Conservation (phyloP, 352 stramenopile species). For the Globisporangium parvum region DNA sequence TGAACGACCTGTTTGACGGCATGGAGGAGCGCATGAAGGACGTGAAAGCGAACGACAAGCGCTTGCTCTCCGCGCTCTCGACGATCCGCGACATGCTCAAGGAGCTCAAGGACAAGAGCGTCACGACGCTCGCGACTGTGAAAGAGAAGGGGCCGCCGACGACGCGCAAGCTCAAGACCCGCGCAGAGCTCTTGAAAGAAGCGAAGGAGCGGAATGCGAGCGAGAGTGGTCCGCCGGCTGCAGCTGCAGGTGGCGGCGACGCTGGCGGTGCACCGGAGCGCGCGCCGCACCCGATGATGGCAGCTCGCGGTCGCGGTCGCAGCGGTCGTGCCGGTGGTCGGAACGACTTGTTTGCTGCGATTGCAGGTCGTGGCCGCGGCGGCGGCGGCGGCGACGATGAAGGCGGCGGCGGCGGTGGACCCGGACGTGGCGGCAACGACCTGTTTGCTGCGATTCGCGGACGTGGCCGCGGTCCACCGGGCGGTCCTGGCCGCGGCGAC, state of each 20-base stretch:
- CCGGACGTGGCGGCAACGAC: slow-evolving; percentile 15
- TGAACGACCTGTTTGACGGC: slow-evolving; percentile 67
- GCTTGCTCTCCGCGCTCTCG: slow-evolving; percentile 59
- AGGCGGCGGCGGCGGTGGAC: slow-evolving; percentile 24
- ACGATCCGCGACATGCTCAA: slow-evolving; percentile 50
- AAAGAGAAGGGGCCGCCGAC: slow-evolving; percentile 61
- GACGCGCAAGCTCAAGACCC: slow-evolving; percentile 58
- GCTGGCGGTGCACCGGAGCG: slow-evolving; percentile 16
- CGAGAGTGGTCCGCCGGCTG: slow-evolving; percentile 27
- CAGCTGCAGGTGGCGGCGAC: slow-evolving; percentile 20
- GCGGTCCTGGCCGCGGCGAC: slow-evolving; percentile 40
- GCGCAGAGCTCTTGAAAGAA: slow-evolving; percentile 77
- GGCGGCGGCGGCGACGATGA: slow-evolving; percentile 34
- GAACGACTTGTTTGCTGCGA: slow-evolving; percentile 43
- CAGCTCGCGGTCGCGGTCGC: slow-evolving; percentile 31
- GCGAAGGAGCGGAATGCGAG: slow-evolving; percentile 82
- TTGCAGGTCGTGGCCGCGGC: slow-evolving; percentile 37
- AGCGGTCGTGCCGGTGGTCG: slow-evolving; percentile 21
- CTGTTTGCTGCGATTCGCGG: slow-evolving; percentile 35
- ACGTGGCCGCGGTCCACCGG: slow-evolving; percentile 38
- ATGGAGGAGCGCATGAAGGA: slow-evolving; percentile 83
- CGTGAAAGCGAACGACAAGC: slow-evolving; percentile 79
- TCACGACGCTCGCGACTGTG: slow-evolving; percentile 38
- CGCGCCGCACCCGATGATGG: slow-evolving; percentile 34
- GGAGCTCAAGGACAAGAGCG: slow-evolving; percentile 63